phyloP scores from a whole-genome alignment of 768 basidiomycete species.

The Lentinula sp. region DNA sequence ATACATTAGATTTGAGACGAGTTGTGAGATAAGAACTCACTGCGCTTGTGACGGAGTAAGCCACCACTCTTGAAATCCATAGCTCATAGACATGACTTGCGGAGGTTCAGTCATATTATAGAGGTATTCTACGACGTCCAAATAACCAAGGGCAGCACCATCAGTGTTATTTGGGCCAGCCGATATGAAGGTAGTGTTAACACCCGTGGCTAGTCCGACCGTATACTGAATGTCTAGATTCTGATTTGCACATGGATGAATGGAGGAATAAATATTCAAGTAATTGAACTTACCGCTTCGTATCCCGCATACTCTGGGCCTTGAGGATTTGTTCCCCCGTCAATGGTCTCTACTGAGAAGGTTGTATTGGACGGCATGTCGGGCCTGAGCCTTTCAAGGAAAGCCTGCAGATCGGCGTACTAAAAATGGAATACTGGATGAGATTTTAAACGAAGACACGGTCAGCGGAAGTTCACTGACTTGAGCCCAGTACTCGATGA shows the following conservation, averaged over 20 bases:
- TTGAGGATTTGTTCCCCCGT: constrained; percentile 22
- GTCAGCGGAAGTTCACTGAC: constrained; percentile 5
- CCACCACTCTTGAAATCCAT: constrained; percentile 5
- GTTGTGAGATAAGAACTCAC: background rate
- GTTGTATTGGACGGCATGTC: constrained; percentile 18
- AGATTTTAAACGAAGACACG: background rate
- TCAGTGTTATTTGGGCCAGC: constrained; percentile 15
- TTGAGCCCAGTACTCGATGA: constrained; percentile 14
- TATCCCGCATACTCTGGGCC: constrained; percentile 12
- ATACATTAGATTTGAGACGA: background rate
- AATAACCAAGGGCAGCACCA: constrained; percentile 12
- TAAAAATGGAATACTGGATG: background rate
- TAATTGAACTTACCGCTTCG: constrained; percentile 17
- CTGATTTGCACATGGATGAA: background rate
- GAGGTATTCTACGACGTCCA: constrained; percentile 9
- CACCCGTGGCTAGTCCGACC: constrained; percentile 18
- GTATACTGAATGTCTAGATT: constrained; percentile 20
- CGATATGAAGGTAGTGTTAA: constrained; percentile 18
- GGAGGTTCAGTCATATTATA: constrained; percentile 3
- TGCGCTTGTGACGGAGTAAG: constrained; percentile 1
- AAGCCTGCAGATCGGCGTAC: constrained; percentile 11
- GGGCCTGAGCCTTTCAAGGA: constrained; percentile 15
- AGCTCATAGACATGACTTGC: constrained; percentile 6
- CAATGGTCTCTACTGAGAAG: constrained; percentile 15
- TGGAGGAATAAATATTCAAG: background rate